These are phyloP conservation scores for Fraxinus baroniana DNA, from an alignment of 305 asterid species.

Conservation along the genomic window DNA sequence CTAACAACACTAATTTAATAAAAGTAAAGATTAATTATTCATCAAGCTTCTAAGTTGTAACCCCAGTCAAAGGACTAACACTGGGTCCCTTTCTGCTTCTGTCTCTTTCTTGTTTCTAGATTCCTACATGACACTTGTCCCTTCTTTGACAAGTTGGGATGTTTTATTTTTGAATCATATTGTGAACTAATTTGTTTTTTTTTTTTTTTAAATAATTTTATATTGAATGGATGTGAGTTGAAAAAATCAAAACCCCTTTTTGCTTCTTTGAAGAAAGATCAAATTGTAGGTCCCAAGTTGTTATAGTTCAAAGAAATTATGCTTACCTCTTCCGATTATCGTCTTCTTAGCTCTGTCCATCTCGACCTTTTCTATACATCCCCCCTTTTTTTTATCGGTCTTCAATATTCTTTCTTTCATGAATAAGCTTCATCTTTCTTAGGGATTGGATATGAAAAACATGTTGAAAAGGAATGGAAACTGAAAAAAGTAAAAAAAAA, in stretches of 20 bases:
- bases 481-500: slow-evolving; percentile 7
- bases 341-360: background rate
- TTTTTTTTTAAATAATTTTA: no score
- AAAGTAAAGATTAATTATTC: background rate
- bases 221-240: background rate
- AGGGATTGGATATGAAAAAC: slow-evolving; percentile 3
- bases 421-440: background rate
- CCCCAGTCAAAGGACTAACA: slow-evolving; percentile 14
- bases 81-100: background rate
- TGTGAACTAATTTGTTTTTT: no score
- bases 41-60: background rate
- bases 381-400: background rate
- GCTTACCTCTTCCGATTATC: background rate
- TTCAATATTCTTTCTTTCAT: background rate
- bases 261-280: no score
- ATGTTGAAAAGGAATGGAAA: background rate
- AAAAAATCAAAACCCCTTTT: no score
- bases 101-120: background rate
- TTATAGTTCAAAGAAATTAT: no score
- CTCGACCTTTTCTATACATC: background rate
- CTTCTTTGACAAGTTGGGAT: background rate
- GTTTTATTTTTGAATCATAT: no score
- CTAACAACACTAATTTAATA: background rate
- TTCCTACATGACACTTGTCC: background rate
- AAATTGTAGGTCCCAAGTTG: background rate